Percentiles rank a stretch among this genome's conserved stretches.
These are phyloP conservation scores for Nitzschia inconspicua DNA, from an alignment of 108 stramenopile species.

Conservation along the genomic window DNA sequence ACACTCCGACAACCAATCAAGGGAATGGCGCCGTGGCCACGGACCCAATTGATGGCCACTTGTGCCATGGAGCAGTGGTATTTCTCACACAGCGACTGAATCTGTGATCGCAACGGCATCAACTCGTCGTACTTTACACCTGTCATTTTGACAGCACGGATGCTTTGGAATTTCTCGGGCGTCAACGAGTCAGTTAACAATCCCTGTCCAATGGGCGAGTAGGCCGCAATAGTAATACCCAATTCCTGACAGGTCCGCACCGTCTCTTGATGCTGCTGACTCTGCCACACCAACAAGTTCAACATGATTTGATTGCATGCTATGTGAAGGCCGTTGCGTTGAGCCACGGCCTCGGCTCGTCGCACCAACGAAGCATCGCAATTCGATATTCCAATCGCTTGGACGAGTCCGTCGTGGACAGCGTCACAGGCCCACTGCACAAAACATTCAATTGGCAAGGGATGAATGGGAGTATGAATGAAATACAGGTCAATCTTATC, in stretches of 20 bases:
- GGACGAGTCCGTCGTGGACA: constrained; percentile 57
- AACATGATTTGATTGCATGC: constrained; percentile 71
- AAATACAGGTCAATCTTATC: neutral
- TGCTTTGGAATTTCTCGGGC: constrained; percentile 39
- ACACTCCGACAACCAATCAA: constrained; percentile 61
- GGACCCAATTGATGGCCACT: constrained; percentile 75
- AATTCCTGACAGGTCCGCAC: constrained; percentile 50
- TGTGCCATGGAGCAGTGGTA: constrained; percentile 63
- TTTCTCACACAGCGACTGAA: constrained; percentile 39
- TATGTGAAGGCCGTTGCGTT: constrained; percentile 51
- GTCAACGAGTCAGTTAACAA: constrained; percentile 59
- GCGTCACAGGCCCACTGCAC: constrained; percentile 29
- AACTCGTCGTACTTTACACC: constrained; percentile 43
- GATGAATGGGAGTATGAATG: constrained; percentile 2
- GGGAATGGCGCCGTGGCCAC: constrained; percentile 55
- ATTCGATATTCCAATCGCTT: constrained; percentile 65
- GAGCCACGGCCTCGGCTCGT: constrained; percentile 58
- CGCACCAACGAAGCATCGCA: constrained; percentile 64
- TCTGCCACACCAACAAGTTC: constrained; percentile 62
- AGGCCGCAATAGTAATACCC: constrained; percentile 57
- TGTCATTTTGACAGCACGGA: constrained; percentile 67
- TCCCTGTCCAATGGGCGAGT: constrained; percentile 74
- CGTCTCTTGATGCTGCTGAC: constrained; percentile 47
- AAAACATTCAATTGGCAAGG: constrained; percentile 9
- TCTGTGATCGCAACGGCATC: constrained; percentile 34